These are phyloP conservation scores for Dothideomycetidae sp. DNA, from an alignment of 2,329 filamentous ascomycete genomes.

Conservation along the genomic window DNA sequence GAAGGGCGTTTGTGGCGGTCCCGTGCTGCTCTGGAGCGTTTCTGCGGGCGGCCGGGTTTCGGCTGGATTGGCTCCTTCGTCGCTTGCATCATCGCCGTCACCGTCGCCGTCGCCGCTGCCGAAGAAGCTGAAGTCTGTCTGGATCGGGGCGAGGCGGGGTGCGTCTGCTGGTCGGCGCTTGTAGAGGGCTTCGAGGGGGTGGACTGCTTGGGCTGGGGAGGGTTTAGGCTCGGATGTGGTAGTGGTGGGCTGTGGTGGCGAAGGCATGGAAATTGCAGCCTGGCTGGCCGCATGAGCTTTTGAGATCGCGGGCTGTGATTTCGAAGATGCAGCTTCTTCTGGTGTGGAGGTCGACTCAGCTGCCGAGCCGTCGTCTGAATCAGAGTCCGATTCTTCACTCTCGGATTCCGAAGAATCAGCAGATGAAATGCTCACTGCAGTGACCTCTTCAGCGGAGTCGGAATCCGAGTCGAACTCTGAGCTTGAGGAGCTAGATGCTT, in stretches of 20 bases:
- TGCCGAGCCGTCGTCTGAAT: conserved; percentile 7
- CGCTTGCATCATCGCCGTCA: conserved; percentile 27
- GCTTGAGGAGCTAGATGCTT: conserved; percentile 1
- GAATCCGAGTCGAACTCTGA: conserved; percentile 4
- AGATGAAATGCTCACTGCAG: not conserved
- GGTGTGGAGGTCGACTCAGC: conserved; percentile 1
- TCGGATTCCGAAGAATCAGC: not conserved
- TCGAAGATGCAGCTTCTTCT: not conserved
- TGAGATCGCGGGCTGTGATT: not conserved
- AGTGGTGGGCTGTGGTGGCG: not conserved
- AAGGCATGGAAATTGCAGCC: not conserved
- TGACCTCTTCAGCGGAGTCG: not conserved
- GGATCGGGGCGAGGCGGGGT: conserved; percentile 29
- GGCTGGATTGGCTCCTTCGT: no score
- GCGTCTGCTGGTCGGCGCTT: conserved; percentile 46
- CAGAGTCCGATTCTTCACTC: conserved; percentile 1
- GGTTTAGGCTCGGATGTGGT: not conserved
- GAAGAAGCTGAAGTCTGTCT: conserved; percentile 69
- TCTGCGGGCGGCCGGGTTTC: conserved; percentile 10
- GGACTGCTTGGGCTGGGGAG: conserved; percentile 36
- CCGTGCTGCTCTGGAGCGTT: conserved; percentile 3
- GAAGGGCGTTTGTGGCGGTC: conserved; percentile 62
- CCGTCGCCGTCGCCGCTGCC: conserved; percentile 22
- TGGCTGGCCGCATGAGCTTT: not conserved
- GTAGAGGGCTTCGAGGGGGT: conserved; percentile 85